Evolutionary conservation across 805 yeast genomes (phyloP), one percentile per base, ranked within the genome.

Genomic region (Pichia insulana): DNA sequence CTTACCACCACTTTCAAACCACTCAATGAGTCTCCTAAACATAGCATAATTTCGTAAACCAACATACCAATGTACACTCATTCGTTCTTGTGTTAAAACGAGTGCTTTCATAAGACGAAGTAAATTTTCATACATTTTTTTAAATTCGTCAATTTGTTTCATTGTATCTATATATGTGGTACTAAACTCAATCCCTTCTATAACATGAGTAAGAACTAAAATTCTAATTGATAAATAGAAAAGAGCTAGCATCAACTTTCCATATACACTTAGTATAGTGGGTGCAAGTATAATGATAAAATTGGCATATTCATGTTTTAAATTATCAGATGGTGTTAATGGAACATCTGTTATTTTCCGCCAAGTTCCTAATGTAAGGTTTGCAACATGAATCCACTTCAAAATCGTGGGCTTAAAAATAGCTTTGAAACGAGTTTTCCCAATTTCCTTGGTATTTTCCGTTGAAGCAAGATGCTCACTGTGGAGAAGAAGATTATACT

Each of bases 401-500:
- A n/a, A 33, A 19, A 41, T 12, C 4, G 30, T 11, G 4, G 39
- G n/a, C 6, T 34, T 40, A n/a, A 43, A 36, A 4, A 35, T 12
- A 5, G 30, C 16, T 11, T 22, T 19, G 15, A 39, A 43, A 17
- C 40, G 39, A 7, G 17, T 4, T 15, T 16, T 26, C n/a, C 35
- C 43, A 25, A 20, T 13, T 1, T 2, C 17, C 7, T 31, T 18
- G 5, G 16, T 16, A 9, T 32, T 32, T 19, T 19, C 37, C 18
- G 26, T 12, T n/a, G 7, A 17, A 4, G 28, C 33, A 16, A 39
- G 22, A 17, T 32, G 28, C 31, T 53, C 56, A 37, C 41, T 41
- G 38, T 53, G 54, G 17, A 53, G 16, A 32, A 52, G 28, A 9
- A 51, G 33, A 30, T 43, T 44, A 34, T 50, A 50, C 13, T 52